A percentile compares a stretch with the other conserved stretches of the same genome.
Conservation (phyloP, 208 protist genomes). For the Leishmania amazonensis region DNA sequence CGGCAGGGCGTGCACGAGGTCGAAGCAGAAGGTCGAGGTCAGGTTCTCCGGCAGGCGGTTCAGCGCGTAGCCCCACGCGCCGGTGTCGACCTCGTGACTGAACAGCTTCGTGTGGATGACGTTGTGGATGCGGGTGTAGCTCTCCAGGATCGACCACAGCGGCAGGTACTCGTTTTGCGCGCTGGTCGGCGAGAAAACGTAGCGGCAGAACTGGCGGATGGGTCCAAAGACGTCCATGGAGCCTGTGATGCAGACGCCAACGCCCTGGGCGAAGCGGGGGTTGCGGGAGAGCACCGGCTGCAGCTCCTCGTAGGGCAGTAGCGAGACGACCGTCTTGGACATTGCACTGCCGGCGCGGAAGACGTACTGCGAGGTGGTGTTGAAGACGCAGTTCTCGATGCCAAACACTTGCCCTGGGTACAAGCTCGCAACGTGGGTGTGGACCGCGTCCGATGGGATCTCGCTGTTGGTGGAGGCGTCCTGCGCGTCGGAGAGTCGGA, state of each 20-base stretch:
- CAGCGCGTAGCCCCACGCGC: slow-evolving; percentile 87
- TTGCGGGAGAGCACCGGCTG: slow-evolving; percentile 46
- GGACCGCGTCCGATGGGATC: slow-evolving; percentile 27
- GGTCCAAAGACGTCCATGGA: slow-evolving; percentile 76
- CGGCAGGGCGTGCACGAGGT: slow-evolving; percentile 77
- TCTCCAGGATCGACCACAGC: slow-evolving; percentile 81
- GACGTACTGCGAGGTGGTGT: slow-evolving; percentile 45
- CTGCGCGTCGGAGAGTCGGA: neutral
- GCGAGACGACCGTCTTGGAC: slow-evolving; percentile 60
- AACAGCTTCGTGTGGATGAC: slow-evolving; percentile 87
- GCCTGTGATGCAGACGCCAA: slow-evolving; percentile 57
- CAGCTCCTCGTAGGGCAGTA: slow-evolving; percentile 59
- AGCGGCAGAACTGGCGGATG: slow-evolving; percentile 79
- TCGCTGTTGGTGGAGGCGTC: slow-evolving; percentile 8
- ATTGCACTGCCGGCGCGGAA: slow-evolving; percentile 56
- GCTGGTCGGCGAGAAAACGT: slow-evolving; percentile 65
- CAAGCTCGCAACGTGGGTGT: slow-evolving; percentile 61
- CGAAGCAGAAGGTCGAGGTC: slow-evolving; percentile 85
- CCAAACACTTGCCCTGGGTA: slow-evolving; percentile 71
- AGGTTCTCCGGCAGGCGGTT: slow-evolving; percentile 79
- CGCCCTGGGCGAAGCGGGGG: slow-evolving; percentile 64
- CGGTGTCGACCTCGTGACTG: slow-evolving; percentile 76
- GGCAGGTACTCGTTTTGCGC: slow-evolving; percentile 83
- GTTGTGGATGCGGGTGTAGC: slow-evolving; percentile 81
- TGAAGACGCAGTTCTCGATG: slow-evolving; percentile 71